Base-by-base conservation (phyloP, 177 flowering plant genomes). In the Vitis hybrid region DNA sequence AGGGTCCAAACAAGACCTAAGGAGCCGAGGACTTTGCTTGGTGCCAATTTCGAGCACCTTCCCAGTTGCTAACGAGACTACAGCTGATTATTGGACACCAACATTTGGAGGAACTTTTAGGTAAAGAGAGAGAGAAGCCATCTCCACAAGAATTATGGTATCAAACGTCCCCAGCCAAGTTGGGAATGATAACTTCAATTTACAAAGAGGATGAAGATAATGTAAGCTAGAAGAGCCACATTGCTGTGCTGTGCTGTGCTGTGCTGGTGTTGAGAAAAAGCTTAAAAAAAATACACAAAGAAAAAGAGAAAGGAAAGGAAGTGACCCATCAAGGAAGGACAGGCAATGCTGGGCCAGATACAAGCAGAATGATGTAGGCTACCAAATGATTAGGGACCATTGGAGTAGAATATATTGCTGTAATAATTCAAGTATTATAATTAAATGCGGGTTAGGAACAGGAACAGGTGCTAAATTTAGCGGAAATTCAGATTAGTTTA, bases 391-490 rank as follows among this genome's bases (percentile, higher is more conserved):
- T 79, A 80, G 73, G 67, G 70, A 72, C 59, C 50, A 9, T 41
- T 65, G 61, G 73, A 68, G 51, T 63, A 65, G 76, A 71, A 79
- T 77, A 81, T 56, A 46, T 13, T 57, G 1, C 41, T 61, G 71
- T 73, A 79, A 76, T 67, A 71, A 69, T 76, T 11, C 1, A 69
- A 60, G 60, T 62, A 58, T 32, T 27, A 62, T 65, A 21, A n/a
- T 56, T 59, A 53, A 58, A 11, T 64, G 62, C 67, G 76, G 77
- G 48, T 72, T 70, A 76, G 74, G 80, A 69, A 73, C 83, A 74
- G 89, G 90, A 88, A 88, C 91, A 88, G 56, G 80, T 83, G 93
- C 90, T 87, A 86, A 82, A 83, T 86, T 83, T 65, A 78, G 89
- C 80, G 46, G 65, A 70, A 49, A 59, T 70, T 18, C 56, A n/a